These are phyloP conservation scores for Cucurbita moschata DNA, from an alignment of 306 rosid genomes.

Conservation along the genomic window DNA sequence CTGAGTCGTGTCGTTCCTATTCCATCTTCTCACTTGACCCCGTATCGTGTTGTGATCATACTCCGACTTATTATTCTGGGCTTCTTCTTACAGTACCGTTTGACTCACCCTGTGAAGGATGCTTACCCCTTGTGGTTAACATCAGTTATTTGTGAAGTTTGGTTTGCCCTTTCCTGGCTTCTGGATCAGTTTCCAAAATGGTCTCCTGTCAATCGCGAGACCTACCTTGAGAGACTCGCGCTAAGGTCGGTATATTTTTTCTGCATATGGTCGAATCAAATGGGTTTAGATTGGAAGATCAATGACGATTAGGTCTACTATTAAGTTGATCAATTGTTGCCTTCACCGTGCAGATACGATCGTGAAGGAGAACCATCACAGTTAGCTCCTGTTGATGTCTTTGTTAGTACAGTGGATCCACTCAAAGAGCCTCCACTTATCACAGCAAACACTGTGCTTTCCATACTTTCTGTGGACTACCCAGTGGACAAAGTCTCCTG, in stretches of 20 bases:
- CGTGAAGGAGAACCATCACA: constrained; percentile 98
- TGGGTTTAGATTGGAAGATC: neutral
- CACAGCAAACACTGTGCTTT: constrained; percentile 98
- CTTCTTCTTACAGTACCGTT: constrained; percentile 91
- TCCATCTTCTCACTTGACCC: constrained; percentile 76
- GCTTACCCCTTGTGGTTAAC: constrained; percentile 86
- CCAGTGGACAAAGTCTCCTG: constrained; percentile 99
- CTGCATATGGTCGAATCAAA: neutral
- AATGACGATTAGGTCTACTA: neutral
- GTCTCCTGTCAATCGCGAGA: constrained; percentile 89
- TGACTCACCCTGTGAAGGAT: constrained; percentile 87
- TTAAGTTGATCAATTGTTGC: constrained; percentile 7
- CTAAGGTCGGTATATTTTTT: constrained; percentile 39
- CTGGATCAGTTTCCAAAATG: constrained; percentile 99
- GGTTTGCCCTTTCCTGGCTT: constrained; percentile 97
- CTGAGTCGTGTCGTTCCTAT: constrained; percentile 88
- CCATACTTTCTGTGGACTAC: constrained; percentile 94
- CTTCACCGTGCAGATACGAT: constrained; percentile 50
- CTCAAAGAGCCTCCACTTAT: constrained; percentile 96
- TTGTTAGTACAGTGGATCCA: constrained; percentile 99
- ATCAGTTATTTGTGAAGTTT: constrained; percentile 97
- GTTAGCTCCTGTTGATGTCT: constrained; percentile 79
- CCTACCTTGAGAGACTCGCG: constrained; percentile 79
- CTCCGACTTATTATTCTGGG: constrained; percentile 91
- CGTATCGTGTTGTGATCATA: constrained; percentile 79